Evolutionary conservation across 202 grass and related monocot species (phyloP), one percentile per base, ranked within the genome.

Genomic region (Schoenoplectus triqueter): DNA sequence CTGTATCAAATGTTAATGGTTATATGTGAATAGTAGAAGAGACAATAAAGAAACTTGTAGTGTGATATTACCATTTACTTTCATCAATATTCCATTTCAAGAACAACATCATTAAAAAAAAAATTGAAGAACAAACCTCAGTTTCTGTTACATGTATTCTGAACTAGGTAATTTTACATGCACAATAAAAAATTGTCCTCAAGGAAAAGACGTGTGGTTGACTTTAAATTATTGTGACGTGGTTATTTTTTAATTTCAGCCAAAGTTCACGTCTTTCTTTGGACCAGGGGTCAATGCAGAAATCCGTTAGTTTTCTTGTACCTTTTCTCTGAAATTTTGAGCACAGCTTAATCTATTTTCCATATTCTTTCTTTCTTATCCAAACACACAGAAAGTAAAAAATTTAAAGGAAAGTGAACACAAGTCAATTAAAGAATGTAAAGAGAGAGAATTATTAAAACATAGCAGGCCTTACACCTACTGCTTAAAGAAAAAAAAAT

Each of bases 191-290:
- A 75, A 68, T 54, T 76, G 65, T 13, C 68, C 46, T 77, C 40
- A 52, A 22, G 10, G 65, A 69, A 56, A 65, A 84, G 76, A 45
- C 64, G 18, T 5, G 66, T 79, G 72, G 19, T 71, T 46, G 59
- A 86, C 84, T 22, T 56, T 6, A 81, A 41, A 70, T 57, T 59
- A 73, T 17, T 88, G 7, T 79, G 42, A 78, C 79, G 31, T 54
- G 62, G 66, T 80, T 71, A n/a, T 80, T 71, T 11, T 83, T n/a
- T n/a, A n/a, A n/a, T n/a, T 70, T 73, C 85, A 99, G 93, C 92
- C 90, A 20, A 99, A 99, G 83, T 99, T 99, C 78, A 86, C 91
- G 31, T 99, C 96, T 15, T 95, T 99, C 89, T 99, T 99, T 78
- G 91, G 96, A 62, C 96, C 96, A 51, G 90, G 96, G n/a, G 94